Percentiles rank a stretch among this genome's conserved stretches.
Evolutionary conservation across 345 rosid species (phyloP).

Genomic region (Salix udensis): DNA sequence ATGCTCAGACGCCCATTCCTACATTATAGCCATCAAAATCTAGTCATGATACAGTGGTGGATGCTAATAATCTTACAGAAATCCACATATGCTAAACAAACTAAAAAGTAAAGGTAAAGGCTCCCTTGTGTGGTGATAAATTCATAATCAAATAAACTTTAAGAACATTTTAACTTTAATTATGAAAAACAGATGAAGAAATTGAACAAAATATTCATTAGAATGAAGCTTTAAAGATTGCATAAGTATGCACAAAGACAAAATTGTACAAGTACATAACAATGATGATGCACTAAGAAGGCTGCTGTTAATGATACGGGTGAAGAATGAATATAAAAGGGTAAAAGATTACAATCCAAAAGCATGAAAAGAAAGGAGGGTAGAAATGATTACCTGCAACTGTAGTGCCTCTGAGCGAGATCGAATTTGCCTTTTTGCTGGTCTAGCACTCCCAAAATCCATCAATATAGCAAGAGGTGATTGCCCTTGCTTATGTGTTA

Average conservation of each 20-base stretch:
- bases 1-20: slow-evolving; percentile 99
- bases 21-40: slow-evolving; percentile 5
- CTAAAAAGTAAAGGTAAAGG: background rate
- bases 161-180: background rate
- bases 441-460: slow-evolving; percentile 97
- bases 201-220: background rate
- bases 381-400: slow-evolving; percentile 59
- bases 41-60: slow-evolving; percentile 1
- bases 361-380: background rate
- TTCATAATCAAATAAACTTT: background rate
- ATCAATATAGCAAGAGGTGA: slow-evolving; percentile 84
- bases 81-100: background rate
- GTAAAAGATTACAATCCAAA: background rate
- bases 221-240: background rate
- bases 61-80: background rate
- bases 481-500: slow-evolving; percentile 72
- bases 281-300: slow-evolving; percentile 1
- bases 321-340: background rate
- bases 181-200: background rate
- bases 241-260: background rate
- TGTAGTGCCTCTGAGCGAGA: slow-evolving; percentile 91
- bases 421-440: slow-evolving; percentile 77
- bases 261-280: background rate
- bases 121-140: background rate
- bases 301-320: background rate